Conservation (phyloP, 2,329 filamentous ascomycete genomes). For the Aspergillus aculeatus region DNA sequence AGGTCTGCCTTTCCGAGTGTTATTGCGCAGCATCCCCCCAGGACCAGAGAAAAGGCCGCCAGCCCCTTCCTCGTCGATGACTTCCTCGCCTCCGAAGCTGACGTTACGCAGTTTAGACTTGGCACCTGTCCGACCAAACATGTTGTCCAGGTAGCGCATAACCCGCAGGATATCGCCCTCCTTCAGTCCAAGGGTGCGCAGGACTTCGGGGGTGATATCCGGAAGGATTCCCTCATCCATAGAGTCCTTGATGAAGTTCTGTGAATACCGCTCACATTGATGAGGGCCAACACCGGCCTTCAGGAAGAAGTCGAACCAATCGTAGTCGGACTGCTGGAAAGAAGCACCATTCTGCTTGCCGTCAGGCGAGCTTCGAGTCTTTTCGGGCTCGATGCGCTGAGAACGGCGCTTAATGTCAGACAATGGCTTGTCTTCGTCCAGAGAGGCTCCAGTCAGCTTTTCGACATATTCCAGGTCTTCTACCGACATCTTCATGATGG, state of each 20-base stretch:
- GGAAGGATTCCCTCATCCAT: conserved; percentile 94
- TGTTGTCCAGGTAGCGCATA: conserved; percentile 82
- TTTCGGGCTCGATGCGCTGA: conserved; percentile 15
- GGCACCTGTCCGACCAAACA: conserved; percentile 63
- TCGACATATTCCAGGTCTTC: conserved; percentile 96
- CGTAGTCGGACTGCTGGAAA: conserved; percentile 63
- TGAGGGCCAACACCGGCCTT: conserved; percentile 87
- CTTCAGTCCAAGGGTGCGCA: conserved; percentile 87
- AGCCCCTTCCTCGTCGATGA: conserved; percentile 57
- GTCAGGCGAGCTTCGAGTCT: conserved; percentile 35
- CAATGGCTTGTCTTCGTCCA: conserved; percentile 89
- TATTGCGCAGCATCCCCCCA: conserved; percentile 87
- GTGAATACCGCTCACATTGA: conserved; percentile 89
- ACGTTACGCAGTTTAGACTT: conserved; percentile 58
- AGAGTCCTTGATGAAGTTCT: conserved; percentile 83
- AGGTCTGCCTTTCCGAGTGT: conserved; percentile 87
- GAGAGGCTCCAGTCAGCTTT: conserved; percentile 75
- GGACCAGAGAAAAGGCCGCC: conserved; percentile 87
- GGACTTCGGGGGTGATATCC: conserved; percentile 78
- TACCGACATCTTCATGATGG: conserved; percentile 90
- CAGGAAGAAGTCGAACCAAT: conserved; percentile 99
- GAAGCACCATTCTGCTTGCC: conserved; percentile 43
- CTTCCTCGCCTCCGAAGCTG: conserved; percentile 54
- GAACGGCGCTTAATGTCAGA: conserved; percentile 68
- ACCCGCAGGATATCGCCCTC: conserved; percentile 96